phyloP scores from a whole-genome alignment of 306 rosid species.

The Fragaria iinumae region DNA sequence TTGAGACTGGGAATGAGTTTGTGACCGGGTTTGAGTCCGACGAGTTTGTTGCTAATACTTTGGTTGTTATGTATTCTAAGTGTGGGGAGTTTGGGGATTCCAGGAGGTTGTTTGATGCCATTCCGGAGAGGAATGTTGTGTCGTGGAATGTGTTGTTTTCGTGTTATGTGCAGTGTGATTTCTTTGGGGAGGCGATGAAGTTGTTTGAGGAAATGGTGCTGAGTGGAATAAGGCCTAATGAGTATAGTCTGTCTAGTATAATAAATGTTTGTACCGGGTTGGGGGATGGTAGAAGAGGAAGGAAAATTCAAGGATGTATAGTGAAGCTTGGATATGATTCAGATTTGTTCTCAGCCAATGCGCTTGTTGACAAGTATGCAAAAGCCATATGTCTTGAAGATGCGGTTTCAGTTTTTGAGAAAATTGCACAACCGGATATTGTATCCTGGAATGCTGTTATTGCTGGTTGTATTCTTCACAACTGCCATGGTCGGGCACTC shows the following conservation, averaged over 20 bases:
- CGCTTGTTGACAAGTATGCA: slow-evolving; percentile 85
- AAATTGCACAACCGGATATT: slow-evolving; percentile 58
- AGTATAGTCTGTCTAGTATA: slow-evolving; percentile 70
- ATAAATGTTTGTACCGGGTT: slow-evolving; percentile 67
- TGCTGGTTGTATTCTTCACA: slow-evolving; percentile 74
- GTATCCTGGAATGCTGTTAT: slow-evolving; percentile 91
- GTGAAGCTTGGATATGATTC: slow-evolving; percentile 64
- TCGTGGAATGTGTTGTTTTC: slow-evolving; percentile 85
- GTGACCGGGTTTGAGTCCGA: slow-evolving; percentile 73
- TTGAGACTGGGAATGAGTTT: slow-evolving; percentile 51
- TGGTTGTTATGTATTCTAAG: slow-evolving; percentile 85
- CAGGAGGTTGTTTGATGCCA: slow-evolving; percentile 54
- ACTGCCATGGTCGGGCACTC: slow-evolving; percentile 51
- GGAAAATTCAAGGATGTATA: slow-evolving; percentile 40
- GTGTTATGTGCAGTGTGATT: slow-evolving; percentile 61
- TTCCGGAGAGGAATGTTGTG: slow-evolving; percentile 52
- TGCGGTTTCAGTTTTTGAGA: slow-evolving; percentile 54
- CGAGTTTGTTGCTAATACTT: slow-evolving; percentile 71
- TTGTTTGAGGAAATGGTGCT: slow-evolving; percentile 68
- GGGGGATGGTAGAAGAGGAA: slow-evolving; percentile 47
- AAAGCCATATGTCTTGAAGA: slow-evolving; percentile 53
- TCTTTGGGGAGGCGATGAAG: slow-evolving; percentile 42
- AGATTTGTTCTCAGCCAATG: slow-evolving; percentile 71
- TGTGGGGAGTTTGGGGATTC: slow-evolving; percentile 65
- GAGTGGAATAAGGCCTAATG: slow-evolving; percentile 66